Evolutionary conservation across 2,329 filamentous ascomycete genomes (phyloP), one percentile per base, ranked within the genome.

Genomic region (Lomentospora prolificans): DNA sequence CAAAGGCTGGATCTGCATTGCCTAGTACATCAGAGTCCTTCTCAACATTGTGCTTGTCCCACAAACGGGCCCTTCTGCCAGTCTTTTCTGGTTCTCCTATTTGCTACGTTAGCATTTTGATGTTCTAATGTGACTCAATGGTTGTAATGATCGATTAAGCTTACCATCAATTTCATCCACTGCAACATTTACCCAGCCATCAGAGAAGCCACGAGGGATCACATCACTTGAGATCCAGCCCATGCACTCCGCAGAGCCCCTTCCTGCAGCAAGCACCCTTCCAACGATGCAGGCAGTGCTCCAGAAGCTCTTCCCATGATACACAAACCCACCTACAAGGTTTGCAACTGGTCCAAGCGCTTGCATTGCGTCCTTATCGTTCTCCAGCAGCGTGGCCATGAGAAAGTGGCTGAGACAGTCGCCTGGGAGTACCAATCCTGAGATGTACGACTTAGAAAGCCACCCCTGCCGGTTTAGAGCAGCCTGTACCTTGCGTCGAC

Each of bases 361-460:
- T n/a, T 68, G 66, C 61, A 86, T 73, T 2, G 82, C 84, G 22
- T 75, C 71, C n/a, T 73, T 71, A 59, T 87, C 83, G 57, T 81
- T 84, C 62, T 87, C 84, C 4, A 87, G 66, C 52, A 87, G 67
- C 3, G 83, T 81, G 1, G 82, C 79, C 75, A 87, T 87, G 50
- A 87, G 71, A 57, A 85, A 78, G 63, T 86, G 83, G 53, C 77
- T 75, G 27, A 86, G 63, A 1, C 75, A 75, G 60, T 87, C 84
- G 3, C 84, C 84, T 0, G 84, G 84, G 7, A 87, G 70, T 63
- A 86, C 75, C 48, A 87, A 65, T 0, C 84, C 83, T 31, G 82
- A 86, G 6, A 86, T 70, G 61, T 85, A 87, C 24, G 81, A 85
- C 64, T 83, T 83, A 4, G 83, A 85, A 17, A 87, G 72, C 84